Evolutionary conservation across 2,329 filamentous ascomycete genomes (phyloP).

Genomic region (Colletotrichum musae): DNA sequence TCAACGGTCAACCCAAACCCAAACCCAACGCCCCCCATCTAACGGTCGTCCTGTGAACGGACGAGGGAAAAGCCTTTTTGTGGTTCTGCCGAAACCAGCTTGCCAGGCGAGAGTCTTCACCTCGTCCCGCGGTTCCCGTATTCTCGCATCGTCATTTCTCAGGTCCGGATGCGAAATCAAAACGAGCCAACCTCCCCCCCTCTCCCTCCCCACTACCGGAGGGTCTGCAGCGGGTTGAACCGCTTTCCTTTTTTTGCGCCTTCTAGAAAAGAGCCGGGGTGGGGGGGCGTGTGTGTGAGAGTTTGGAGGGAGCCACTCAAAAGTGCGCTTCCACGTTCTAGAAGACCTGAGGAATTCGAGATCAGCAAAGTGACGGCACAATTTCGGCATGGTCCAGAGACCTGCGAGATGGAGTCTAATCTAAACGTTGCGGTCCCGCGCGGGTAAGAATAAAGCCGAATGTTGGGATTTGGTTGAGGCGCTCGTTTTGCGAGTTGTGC

Average conservation of each 20-base stretch:
- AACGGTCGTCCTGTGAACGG: not conserved
- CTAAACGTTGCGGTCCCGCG: not conserved
- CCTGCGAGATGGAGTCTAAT: not conserved
- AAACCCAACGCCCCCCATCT: not conserved
- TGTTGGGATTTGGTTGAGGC: no score
- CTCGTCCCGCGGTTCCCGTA: not conserved
- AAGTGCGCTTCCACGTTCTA: not conserved
- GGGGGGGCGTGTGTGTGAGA: not conserved
- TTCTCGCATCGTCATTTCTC: not conserved
- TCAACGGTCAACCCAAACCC: not conserved
- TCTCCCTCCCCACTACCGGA: not conserved
- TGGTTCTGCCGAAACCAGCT: not conserved
- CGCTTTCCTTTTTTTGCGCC: not conserved
- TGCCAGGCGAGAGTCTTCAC: not conserved
- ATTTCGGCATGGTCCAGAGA: not conserved
- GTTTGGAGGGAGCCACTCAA: not conserved
- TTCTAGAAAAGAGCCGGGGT: not conserved
- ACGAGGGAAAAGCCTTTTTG: not conserved
- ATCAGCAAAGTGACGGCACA: not conserved
- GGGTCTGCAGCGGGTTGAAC: not conserved
- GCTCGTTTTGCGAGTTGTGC: no score
- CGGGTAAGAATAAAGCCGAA: not conserved
- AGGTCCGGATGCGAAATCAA: not conserved
- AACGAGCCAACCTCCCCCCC: not conserved
- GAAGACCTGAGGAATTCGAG: not conserved